Percentiles rank a stretch among this genome's conserved stretches.
These are phyloP conservation scores for Pythium guiyangense DNA, from an alignment of 352 stramenopile genomes.

Conservation along the genomic window DNA sequence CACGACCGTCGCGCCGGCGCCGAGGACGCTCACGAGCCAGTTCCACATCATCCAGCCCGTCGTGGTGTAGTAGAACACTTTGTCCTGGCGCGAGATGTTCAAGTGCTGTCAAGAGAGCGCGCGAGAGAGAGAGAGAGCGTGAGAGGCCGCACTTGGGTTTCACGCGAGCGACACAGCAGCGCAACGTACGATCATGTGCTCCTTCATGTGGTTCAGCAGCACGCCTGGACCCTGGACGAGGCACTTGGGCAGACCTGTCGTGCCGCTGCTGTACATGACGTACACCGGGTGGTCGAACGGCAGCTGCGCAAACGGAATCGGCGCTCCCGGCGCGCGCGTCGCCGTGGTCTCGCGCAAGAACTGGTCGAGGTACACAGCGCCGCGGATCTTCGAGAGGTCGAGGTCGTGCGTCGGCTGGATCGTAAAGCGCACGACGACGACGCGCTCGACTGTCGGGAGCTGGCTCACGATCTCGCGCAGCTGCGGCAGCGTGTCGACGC, in stretches of 20 bases:
- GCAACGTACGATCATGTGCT: slow-evolving; percentile 59
- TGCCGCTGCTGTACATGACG: slow-evolving; percentile 87
- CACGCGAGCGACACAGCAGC: background rate
- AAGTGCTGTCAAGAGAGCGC: slow-evolving; percentile 41
- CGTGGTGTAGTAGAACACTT: slow-evolving; percentile 82
- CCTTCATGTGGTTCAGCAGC: slow-evolving; percentile 77
- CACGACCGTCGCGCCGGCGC: slow-evolving; percentile 67
- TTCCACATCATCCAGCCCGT: slow-evolving; percentile 90
- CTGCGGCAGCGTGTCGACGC: slow-evolving; percentile 56
- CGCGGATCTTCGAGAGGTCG: slow-evolving; percentile 51
- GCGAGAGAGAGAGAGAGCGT: background rate
- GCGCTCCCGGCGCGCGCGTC: slow-evolving; percentile 14
- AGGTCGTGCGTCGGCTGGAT: slow-evolving; percentile 47
- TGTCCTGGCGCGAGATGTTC: slow-evolving; percentile 56
- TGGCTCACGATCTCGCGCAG: slow-evolving; percentile 57
- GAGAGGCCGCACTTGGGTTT: background rate
- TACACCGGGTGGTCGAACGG: slow-evolving; percentile 86
- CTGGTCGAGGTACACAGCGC: slow-evolving; percentile 47
- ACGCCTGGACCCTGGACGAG: slow-evolving; percentile 79
- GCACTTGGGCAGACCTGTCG: slow-evolving; percentile 84
- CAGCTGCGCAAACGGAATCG: slow-evolving; percentile 63
- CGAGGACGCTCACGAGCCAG: slow-evolving; percentile 72
- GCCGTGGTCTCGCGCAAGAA: slow-evolving; percentile 33
- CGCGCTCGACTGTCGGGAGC: slow-evolving; percentile 55
- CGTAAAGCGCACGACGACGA: slow-evolving; percentile 66